phyloP scores from a whole-genome alignment of 75 land plant genomes.

The Pinus tabuliformis region DNA sequence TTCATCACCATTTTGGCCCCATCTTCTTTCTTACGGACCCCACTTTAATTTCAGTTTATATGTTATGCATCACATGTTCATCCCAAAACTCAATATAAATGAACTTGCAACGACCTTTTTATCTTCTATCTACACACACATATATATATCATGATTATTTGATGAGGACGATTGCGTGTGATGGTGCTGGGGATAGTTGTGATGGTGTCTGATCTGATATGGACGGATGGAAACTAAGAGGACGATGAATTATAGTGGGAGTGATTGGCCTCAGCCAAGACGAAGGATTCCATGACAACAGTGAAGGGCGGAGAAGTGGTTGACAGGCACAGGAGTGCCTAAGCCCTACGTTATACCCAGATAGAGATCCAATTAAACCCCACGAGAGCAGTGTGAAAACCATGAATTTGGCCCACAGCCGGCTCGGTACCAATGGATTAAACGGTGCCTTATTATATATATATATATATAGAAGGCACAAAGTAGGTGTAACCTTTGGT shows the following conservation, averaged over 20 bases:
- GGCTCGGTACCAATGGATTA: too few species aligned
- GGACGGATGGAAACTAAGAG: too few species aligned
- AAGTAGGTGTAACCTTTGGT: too few species aligned
- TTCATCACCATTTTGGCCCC: too few species aligned
- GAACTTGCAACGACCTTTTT: neutral
- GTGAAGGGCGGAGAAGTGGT: neutral
- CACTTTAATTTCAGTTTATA: neutral
- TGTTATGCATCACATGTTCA: neutral
- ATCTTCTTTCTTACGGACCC: too few species aligned
- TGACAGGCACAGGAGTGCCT: too few species aligned
- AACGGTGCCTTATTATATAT: too few species aligned
- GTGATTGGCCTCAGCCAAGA: neutral
- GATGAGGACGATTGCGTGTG: neutral
- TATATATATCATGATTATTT: neutral
- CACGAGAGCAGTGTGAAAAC: too few species aligned
- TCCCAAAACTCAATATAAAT: neutral
- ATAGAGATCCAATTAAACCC: too few species aligned
- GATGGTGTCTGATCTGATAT: neutral
- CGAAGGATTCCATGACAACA: neutral
- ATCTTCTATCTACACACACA: neutral
- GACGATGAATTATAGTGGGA: neutral
- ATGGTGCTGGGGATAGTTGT: neutral
- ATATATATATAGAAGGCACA: too few species aligned
- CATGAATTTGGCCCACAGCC: too few species aligned
- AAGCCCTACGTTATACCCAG: too few species aligned